A percentile compares a stretch with the other conserved stretches of the same genome.
phyloP scores from a whole-genome alignment of 495 filamentous ascomycete species.

The Aspergillus asperescens region DNA sequence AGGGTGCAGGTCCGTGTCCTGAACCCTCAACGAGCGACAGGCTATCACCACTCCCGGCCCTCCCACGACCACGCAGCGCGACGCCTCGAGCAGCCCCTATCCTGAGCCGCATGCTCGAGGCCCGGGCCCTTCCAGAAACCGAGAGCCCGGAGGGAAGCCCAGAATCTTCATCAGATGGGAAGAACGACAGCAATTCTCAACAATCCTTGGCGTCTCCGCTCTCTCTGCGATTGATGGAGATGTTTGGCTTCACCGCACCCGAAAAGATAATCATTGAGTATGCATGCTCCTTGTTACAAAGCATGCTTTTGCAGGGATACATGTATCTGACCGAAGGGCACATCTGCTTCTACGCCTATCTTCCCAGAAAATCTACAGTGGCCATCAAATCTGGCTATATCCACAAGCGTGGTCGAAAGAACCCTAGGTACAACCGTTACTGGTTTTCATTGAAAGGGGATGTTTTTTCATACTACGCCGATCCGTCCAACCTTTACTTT shows the following conservation, averaged over 20 bases:
- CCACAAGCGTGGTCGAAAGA: conserved; percentile 81
- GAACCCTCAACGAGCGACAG: conserved; percentile 20
- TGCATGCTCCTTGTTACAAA: conserved; percentile 89
- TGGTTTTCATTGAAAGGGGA: conserved; percentile 97
- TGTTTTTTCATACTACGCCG: conserved; percentile 86
- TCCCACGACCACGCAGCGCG: conserved; percentile 31
- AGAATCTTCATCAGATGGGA: conserved; percentile 18
- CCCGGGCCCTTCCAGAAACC: conserved; percentile 59
- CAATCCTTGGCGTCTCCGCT: conserved; percentile 41
- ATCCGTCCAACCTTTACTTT: conserved; percentile 84
- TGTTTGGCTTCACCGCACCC: conserved; percentile 76
- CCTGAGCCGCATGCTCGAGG: conserved; percentile 78
- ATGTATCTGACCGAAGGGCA: conserved; percentile 95
- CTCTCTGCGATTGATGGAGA: conserved; percentile 70
- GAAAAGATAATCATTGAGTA: conserved; percentile 91
- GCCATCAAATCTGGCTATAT: conserved; percentile 85
- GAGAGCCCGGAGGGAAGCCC: conserved; percentile 21
- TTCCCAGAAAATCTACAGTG: conserved; percentile 80
- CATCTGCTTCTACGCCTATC: conserved; percentile 94
- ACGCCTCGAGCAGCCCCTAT: conserved; percentile 59
- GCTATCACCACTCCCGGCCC: conserved; percentile 16
- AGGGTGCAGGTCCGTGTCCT: conserved; percentile 4
- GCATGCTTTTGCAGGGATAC: conserved; percentile 87
- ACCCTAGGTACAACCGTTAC: conserved; percentile 85
- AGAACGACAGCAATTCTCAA: conserved; percentile 20